Percentiles rank a stretch among this genome's conserved stretches.
These are phyloP conservation scores for Ceratobasidium sp. DNA, from an alignment of 1,284 basidiomycete species.

Conservation along the genomic window DNA sequence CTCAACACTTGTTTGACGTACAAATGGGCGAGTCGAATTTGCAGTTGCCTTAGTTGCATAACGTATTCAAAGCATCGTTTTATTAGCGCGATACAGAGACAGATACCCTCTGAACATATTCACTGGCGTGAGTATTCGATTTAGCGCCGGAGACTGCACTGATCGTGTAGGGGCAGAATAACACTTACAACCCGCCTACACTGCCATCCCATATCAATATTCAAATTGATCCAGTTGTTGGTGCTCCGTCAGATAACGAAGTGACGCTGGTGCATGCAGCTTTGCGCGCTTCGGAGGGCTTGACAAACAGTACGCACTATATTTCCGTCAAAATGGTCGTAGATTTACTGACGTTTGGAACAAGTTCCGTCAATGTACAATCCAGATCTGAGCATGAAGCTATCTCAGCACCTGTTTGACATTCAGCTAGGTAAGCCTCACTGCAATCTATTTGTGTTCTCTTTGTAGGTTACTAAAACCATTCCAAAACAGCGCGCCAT, in stretches of 20 bases:
- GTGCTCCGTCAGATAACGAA: conserved; percentile 10
- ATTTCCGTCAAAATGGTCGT: no score
- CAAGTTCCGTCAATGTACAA: conserved; percentile 10
- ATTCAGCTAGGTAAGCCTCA: conserved; percentile 3
- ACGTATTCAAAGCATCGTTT: no score
- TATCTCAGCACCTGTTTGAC: conserved; percentile 25
- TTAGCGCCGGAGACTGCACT: not conserved
- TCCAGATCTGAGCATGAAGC: not conserved
- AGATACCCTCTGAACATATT: conserved; percentile 2
- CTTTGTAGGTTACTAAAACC: no score
- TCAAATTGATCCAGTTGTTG: not conserved
- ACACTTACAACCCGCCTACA: conserved; percentile 13
- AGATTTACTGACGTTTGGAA: not conserved
- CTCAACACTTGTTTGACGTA: conserved; percentile 21
- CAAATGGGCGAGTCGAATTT: conserved; percentile 30
- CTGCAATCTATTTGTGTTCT: no score
- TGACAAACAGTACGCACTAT: not conserved
- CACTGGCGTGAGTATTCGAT: not conserved
- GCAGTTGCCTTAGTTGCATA: not conserved
- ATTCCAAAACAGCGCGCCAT: no score
- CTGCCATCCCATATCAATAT: conserved; percentile 11
- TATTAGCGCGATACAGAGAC: not conserved
- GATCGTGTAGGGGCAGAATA: not conserved
- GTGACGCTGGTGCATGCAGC: not conserved
- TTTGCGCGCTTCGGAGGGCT: not conserved